Base-by-base conservation (phyloP, 2,329 filamentous ascomycete genomes). In the Teratosphaeria viscida region DNA sequence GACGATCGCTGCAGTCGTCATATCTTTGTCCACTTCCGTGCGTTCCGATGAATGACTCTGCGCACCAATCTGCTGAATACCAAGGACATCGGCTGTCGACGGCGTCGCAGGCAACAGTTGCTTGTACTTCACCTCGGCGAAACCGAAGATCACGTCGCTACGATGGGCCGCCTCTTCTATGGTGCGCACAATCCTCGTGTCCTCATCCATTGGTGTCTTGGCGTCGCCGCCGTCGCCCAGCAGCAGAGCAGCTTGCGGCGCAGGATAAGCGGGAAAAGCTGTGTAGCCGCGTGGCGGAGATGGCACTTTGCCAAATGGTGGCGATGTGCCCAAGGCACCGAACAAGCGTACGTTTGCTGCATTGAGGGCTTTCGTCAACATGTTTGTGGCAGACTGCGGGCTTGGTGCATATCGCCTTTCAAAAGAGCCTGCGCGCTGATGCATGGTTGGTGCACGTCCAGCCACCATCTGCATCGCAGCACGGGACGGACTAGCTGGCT, bases 121-220 rank as follows among this genome's bases (percentile, higher is more conserved):
- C 74, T 95, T 94, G 75, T 95, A 96, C 75, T 99, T 99, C 70
- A 99, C 92, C 75, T 99, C 92, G 5, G 94, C 94, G 74, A 99
- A 97, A 2, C 92, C 92, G 72, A 92, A 99, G 2, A 99, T 92
- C 54, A 96, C 94, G 72, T 99, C 92, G 70, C 92, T 96, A 47
- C 92, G 83, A 35, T 91, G 94, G 1, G 94, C 94, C 64, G 90
- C 87, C 67, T 97, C 92, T 72, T 99, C 92, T 60, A 97, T 91
- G 53, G 84, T 82, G 68, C 91, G 87, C 2, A 92, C 85, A 49
- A 89, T 85, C 64, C 83, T 84, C 16, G 82, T 79, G 70, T 97
- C 94, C 69, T 96, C 92, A 64, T 96, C 91, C 23, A 85, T 76
- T 39, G 78, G 80, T 23, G 81, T 79, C 69, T 83, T 88, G n/a